A percentile compares a stretch with the other conserved stretches of the same genome.
These are phyloP conservation scores for Eudorina sp. DNA, from an alignment of 139 green algal species.

Conservation along the genomic window DNA sequence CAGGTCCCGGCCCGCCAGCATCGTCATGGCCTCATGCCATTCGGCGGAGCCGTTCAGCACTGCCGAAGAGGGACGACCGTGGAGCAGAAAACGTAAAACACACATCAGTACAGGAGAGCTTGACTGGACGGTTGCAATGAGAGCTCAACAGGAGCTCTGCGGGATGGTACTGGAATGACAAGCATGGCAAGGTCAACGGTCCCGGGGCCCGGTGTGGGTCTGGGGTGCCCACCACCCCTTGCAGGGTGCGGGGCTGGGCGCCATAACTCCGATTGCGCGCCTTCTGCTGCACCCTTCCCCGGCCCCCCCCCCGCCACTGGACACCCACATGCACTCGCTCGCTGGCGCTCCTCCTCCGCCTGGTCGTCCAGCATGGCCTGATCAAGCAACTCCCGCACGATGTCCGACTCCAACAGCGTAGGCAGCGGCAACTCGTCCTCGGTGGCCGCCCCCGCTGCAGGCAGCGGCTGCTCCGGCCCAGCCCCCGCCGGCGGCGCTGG, in stretches of 20 bases:
- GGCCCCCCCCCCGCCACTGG: not conserved
- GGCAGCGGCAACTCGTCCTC: not conserved
- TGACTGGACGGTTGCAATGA: too few species aligned
- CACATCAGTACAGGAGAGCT: too few species aligned
- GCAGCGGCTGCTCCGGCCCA: not conserved
- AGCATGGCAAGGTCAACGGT: not conserved
- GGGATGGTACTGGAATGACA: not conserved
- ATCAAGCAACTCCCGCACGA: not conserved
- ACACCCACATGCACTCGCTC: slow-evolving; percentile 11
- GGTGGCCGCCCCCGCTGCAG: not conserved
- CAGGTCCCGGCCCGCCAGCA: not conserved
- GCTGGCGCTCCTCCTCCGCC: slow-evolving; percentile 20
- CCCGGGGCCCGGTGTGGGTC: too few species aligned
- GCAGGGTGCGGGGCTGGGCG: too few species aligned
- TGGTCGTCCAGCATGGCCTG: not conserved
- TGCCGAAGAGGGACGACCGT: not conserved
- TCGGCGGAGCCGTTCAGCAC: not conserved
- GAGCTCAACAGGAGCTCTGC: too few species aligned
- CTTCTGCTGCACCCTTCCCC: not conserved
- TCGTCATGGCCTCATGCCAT: not conserved
- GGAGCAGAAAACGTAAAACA: too few species aligned
- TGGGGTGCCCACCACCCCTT: not conserved
- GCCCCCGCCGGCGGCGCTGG: not conserved
- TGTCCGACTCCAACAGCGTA: too few species aligned
- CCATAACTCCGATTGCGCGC: too few species aligned